A percentile compares a stretch with the other conserved stretches of the same genome.
Conservation (phyloP, 371 early-diverging fungal species). For the Circinella minor region DNA sequence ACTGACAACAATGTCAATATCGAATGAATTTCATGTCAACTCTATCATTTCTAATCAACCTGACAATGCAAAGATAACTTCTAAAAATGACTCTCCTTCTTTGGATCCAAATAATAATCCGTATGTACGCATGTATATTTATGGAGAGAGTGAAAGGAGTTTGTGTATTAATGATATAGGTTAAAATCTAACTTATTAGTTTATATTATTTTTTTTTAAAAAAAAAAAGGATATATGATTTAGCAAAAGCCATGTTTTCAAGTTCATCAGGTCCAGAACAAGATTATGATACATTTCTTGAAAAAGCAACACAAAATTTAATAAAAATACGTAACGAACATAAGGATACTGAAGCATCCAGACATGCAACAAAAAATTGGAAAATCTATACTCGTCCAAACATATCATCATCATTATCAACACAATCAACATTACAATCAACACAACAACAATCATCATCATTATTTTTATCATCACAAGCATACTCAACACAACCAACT, state of each 20-base stretch:
- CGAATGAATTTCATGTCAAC: background rate
- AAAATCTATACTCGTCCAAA: background rate
- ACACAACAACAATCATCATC: background rate
- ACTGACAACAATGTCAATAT: slow-evolving; percentile 4
- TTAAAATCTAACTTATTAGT: too few species aligned
- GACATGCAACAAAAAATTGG: background rate
- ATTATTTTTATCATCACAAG: background rate
- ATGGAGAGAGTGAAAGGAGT: too few species aligned
- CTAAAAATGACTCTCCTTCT: too few species aligned
- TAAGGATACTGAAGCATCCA: background rate
- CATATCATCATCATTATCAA: background rate
- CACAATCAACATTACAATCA: background rate
- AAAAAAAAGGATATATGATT: background rate
- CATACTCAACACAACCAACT: background rate
- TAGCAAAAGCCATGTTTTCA: background rate
- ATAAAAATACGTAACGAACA: background rate
- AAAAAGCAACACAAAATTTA: background rate
- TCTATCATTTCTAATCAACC: too few species aligned
- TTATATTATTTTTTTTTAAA: too few species aligned
- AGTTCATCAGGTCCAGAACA: background rate
- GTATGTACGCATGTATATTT: too few species aligned
- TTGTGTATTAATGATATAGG: too few species aligned
- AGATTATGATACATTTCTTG: slow-evolving; percentile 1
- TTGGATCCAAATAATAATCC: too few species aligned
- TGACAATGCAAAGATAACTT: too few species aligned